A percentile compares a stretch with the other conserved stretches of the same genome.
Conservation (phyloP, 208 protist species). For the Leishmania aethiopica region DNA sequence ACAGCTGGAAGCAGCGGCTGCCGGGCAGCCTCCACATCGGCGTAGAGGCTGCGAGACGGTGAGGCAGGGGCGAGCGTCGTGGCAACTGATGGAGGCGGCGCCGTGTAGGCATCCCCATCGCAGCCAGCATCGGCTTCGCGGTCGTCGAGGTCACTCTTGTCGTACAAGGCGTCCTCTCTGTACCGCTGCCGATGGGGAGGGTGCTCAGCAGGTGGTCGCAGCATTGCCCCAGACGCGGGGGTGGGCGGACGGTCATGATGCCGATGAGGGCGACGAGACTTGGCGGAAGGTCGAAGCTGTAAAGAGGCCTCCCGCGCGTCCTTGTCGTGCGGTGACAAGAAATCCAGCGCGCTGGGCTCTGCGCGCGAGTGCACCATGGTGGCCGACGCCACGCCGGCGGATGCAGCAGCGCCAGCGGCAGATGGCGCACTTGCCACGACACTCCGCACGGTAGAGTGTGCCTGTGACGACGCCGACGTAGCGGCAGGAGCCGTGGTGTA, state of each 20-base stretch:
- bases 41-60: constrained; percentile 42
- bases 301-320: neutral
- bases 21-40: constrained; percentile 36
- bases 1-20: neutral
- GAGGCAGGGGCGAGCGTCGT: constrained; percentile 8
- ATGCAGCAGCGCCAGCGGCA: neutral
- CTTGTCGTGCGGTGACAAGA: constrained; percentile 45
- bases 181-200: neutral
- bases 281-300: neutral
- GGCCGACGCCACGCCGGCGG: neutral
- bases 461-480: neutral
- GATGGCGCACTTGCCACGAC: neutral
- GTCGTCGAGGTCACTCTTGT: neutral
- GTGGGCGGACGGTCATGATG: neutral
- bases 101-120: neutral
- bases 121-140: neutral
- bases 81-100: neutral
- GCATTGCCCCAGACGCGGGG: neutral
- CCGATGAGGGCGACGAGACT: constrained; percentile 8
- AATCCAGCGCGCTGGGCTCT: constrained; percentile 73
- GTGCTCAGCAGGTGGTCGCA: neutral
- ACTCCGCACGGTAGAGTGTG: neutral
- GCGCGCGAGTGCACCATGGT: constrained; percentile 1
- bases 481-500: constrained; percentile 33
- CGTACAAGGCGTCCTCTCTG: neutral